Conservation (phyloP, 2,329 filamentous ascomycete genomes). For the Talaromyces islandicus region DNA sequence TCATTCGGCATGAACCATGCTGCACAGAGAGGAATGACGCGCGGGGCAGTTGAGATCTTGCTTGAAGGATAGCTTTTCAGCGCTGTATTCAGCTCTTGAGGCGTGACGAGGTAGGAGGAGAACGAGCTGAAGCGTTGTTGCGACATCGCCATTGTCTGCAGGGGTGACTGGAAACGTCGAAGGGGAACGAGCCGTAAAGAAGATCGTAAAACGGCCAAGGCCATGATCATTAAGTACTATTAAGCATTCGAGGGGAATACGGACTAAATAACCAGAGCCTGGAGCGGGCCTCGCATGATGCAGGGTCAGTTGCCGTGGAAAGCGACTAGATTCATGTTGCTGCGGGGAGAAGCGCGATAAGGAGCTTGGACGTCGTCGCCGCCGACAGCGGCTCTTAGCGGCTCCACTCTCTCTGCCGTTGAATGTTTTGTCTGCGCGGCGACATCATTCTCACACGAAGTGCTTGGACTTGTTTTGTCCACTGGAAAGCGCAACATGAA, state of each 20-base stretch:
- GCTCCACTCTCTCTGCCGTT: neutral
- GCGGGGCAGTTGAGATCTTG: constrained; percentile 72
- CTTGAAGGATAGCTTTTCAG: constrained; percentile 76
- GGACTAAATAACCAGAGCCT: neutral
- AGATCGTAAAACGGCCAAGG: constrained; percentile 28
- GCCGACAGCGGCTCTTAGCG: neutral
- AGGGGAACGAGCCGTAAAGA: constrained; percentile 14
- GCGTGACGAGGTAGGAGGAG: constrained; percentile 79
- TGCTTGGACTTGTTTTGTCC: neutral
- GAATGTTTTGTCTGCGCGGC: neutral
- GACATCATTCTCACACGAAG: neutral
- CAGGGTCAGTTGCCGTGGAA: neutral
- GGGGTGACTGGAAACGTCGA: constrained; percentile 14
- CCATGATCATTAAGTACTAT: constrained; percentile 22
- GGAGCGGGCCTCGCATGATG: neutral
- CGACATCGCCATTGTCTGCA: constrained; percentile 20
- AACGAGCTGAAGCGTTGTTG: constrained; percentile 50
- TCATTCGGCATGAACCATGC: constrained; percentile 97
- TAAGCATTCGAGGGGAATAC: neutral
- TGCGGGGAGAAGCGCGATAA: neutral
- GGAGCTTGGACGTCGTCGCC: neutral
- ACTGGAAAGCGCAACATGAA: constrained; percentile 59
- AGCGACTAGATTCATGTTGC: neutral
- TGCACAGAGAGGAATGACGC: constrained; percentile 83
- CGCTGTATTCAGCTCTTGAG: constrained; percentile 72